phyloP scores from a whole-genome alignment of 129 eudicot species.

The Saposhnikovia divaricata region DNA sequence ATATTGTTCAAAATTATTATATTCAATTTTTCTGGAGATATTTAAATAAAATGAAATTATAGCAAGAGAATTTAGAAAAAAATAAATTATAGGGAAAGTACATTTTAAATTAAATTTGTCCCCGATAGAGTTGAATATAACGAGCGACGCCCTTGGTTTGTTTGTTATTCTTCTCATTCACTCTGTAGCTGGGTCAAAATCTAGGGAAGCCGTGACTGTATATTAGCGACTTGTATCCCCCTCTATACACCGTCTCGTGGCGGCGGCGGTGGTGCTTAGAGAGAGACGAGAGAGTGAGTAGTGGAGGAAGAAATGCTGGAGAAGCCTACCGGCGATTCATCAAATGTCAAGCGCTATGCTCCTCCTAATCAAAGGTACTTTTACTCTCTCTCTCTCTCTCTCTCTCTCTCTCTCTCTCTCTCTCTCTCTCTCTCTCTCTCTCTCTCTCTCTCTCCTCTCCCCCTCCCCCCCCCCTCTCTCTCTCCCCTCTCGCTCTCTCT shows the following conservation, averaged over 20 bases:
- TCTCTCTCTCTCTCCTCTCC: background rate
- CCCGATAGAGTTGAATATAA: too few species aligned
- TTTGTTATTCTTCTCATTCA: too few species aligned
- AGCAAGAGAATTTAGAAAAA: too few species aligned
- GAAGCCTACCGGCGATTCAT: slow-evolving; percentile 47
- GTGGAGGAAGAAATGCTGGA: slow-evolving; percentile 45
- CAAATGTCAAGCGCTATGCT: slow-evolving; percentile 75
- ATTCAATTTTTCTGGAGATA: too few species aligned
- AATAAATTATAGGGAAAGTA: too few species aligned
- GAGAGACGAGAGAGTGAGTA: background rate
- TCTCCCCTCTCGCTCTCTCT: background rate
- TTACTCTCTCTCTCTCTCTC: background rate
- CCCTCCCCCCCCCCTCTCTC: background rate
- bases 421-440: background rate
- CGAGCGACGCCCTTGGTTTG: too few species aligned
- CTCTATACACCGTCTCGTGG: background rate
- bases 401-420: background rate
- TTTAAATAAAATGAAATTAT: too few species aligned
- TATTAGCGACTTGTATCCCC: too few species aligned
- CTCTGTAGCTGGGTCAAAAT: too few species aligned
- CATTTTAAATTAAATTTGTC: too few species aligned
- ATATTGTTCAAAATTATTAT: too few species aligned
- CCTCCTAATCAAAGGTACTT: slow-evolving; percentile 69
- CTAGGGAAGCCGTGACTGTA: too few species aligned
- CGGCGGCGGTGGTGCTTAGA: slow-evolving; percentile 24